phyloP scores from a whole-genome alignment of 495 filamentous ascomycete species.

The Aspergillus mulundensis region DNA sequence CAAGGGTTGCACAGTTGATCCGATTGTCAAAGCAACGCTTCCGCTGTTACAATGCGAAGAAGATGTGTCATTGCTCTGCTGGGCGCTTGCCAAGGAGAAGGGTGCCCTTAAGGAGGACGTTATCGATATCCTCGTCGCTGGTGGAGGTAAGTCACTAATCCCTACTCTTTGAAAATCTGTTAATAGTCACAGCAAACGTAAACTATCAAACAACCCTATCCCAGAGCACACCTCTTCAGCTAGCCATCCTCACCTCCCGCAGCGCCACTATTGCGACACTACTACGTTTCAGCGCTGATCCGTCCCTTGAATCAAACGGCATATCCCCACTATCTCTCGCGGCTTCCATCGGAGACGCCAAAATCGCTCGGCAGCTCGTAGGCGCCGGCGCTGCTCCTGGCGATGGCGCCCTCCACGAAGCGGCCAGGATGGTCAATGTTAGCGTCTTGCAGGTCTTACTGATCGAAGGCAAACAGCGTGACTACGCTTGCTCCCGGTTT shows the following conservation, averaged over 20 bases:
- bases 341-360: background rate
- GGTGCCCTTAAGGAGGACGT: background rate
- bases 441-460: conserved; percentile 5
- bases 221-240: conserved; percentile 9
- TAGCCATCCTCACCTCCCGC: conserved; percentile 6
- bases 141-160: background rate
- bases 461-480: conserved; percentile 6
- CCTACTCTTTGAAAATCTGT: background rate
- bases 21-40: conserved; percentile 3
- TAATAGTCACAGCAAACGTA: conserved; percentile 1
- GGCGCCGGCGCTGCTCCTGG: conserved; percentile 1
- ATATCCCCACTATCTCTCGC: conserved; percentile 2
- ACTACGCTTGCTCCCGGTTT: conserved; percentile 11
- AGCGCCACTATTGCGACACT: conserved; percentile 2
- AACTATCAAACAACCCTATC: conserved; percentile 1
- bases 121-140: conserved; percentile 1
- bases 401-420: conserved; percentile 11
- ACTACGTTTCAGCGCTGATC: conserved; percentile 4
- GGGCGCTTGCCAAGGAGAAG: conserved; percentile 5
- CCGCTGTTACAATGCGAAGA: background rate
- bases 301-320: conserved; percentile 2
- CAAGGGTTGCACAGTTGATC: conserved; percentile 3
- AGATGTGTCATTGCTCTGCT: conserved; percentile 2
- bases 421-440: conserved; percentile 8
- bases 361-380: conserved; percentile 1